phyloP scores from a whole-genome alignment of 352 stramenopile genomes.

The Poterioochromonas sp. region DNA sequence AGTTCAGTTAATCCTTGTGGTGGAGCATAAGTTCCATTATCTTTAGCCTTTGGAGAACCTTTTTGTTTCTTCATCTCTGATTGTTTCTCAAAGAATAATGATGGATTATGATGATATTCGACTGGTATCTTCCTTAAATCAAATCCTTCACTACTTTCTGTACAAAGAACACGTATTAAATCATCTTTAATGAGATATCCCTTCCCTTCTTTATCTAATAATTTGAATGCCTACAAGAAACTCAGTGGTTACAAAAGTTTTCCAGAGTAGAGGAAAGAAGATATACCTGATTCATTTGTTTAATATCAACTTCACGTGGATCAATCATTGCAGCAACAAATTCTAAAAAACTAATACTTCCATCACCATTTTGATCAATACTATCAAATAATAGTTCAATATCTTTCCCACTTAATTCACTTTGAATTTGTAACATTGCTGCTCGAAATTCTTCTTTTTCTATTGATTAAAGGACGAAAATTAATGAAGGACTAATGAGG shows the following conservation, averaged over 20 bases:
- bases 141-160: not conserved
- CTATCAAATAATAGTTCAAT: not conserved
- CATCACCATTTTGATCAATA: slow-evolving; percentile 4
- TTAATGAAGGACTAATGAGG: not conserved
- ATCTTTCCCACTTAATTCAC: not conserved
- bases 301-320: not conserved
- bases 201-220: not conserved
- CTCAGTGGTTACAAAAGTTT: not conserved
- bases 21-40: not conserved
- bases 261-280: not conserved
- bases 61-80: not conserved
- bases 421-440: not conserved
- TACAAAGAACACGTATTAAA: not conserved
- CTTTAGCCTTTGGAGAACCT: not conserved
- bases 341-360: not conserved
- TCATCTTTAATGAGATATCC: not conserved
- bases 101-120: not conserved
- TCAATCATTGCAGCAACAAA: slow-evolving; percentile 2
- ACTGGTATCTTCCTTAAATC: not conserved
- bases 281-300: not conserved
- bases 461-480: not conserved
- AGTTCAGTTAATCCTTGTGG: too few species aligned
- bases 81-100: not conserved
- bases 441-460: not conserved
- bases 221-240: not conserved